These are phyloP conservation scores for Naganishia sp. DNA, from an alignment of 1,284 basidiomycete species.

Conservation along the genomic window DNA sequence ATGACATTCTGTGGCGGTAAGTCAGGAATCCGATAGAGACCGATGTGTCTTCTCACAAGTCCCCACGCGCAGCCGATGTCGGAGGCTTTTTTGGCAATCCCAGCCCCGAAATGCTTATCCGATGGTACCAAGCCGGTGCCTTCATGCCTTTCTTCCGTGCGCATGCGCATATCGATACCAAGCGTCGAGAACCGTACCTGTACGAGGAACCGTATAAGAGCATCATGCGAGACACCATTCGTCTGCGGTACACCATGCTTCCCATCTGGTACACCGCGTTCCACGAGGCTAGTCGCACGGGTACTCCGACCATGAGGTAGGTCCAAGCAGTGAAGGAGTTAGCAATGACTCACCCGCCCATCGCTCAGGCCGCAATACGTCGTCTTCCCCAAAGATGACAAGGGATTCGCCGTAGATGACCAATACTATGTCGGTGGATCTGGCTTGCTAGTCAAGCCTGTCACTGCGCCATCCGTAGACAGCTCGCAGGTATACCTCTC, in stretches of 20 bases:
- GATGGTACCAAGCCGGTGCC: conserved; percentile 95
- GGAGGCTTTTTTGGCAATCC: conserved; percentile 99
- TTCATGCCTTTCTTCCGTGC: conserved; percentile 98
- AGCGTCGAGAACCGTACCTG: conserved; percentile 93
- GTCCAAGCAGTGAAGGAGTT: conserved; percentile 33
- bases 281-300: conserved; percentile 76
- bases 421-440: conserved; percentile 90
- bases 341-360: background rate
- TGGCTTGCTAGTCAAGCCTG: conserved; percentile 88
- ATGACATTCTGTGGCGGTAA: conserved; percentile 88
- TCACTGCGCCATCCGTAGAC: conserved; percentile 72
- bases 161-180: conserved; percentile 97
- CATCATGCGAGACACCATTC: conserved; percentile 75
- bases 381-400: conserved; percentile 81
- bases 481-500: conserved; percentile 79
- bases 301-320: conserved; percentile 76
- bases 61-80: conserved; percentile 71
- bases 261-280: conserved; percentile 98
- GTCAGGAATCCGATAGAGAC: conserved; percentile 43
- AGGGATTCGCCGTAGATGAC: conserved; percentile 85
- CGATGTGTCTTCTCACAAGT: no score
- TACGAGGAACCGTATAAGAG: conserved; percentile 84
- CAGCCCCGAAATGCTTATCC: conserved; percentile 85
- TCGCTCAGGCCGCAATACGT: conserved; percentile 81
- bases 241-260: conserved; percentile 82